A percentile compares a stretch with the other conserved stretches of the same genome.
These are phyloP conservation scores for Trypanosoma vivax DNA, from an alignment of 208 protist genomes.

Conservation along the genomic window DNA sequence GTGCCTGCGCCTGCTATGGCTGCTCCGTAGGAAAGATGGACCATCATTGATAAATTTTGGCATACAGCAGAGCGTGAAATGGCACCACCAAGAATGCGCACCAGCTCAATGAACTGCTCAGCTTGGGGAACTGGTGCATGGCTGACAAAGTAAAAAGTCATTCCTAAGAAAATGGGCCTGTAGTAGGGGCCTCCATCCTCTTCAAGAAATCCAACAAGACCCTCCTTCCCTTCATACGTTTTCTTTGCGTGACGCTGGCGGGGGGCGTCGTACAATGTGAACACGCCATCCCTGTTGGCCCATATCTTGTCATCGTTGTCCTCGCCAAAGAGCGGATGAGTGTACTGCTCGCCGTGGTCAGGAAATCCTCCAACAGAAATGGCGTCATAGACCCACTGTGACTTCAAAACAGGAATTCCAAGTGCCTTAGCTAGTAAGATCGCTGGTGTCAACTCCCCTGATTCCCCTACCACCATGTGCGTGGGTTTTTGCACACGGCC, in stretches of 20 bases:
- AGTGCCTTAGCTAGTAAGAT: conserved; percentile 50
- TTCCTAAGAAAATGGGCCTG: conserved; percentile 43
- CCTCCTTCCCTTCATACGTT: not conserved
- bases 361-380: conserved; percentile 47
- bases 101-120: conserved; percentile 43
- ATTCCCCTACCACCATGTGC: conserved; percentile 13
- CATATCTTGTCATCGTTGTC: not conserved
- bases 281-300: no score
- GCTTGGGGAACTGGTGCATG: conserved; percentile 11
- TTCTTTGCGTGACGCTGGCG: not conserved
- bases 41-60: conserved; percentile 33
- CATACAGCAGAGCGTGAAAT: conserved; percentile 37
- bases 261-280: no score
- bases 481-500: conserved; percentile 18
- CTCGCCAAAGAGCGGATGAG: conserved; percentile 7
- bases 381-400: conserved; percentile 70
- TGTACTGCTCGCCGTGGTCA: conserved; percentile 15
- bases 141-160: conserved; percentile 29
- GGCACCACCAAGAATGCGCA: conserved; percentile 59
- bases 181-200: conserved; percentile 40
- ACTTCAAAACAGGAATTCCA: conserved; percentile 50
- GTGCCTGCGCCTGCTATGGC: not conserved
- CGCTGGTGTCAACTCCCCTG: conserved; percentile 33
- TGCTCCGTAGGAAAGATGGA: conserved; percentile 29
- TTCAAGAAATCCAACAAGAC: conserved; percentile 6